These are phyloP conservation scores for Cetradonia linearis DNA, from an alignment of 495 filamentous ascomycete genomes.

Conservation along the genomic window DNA sequence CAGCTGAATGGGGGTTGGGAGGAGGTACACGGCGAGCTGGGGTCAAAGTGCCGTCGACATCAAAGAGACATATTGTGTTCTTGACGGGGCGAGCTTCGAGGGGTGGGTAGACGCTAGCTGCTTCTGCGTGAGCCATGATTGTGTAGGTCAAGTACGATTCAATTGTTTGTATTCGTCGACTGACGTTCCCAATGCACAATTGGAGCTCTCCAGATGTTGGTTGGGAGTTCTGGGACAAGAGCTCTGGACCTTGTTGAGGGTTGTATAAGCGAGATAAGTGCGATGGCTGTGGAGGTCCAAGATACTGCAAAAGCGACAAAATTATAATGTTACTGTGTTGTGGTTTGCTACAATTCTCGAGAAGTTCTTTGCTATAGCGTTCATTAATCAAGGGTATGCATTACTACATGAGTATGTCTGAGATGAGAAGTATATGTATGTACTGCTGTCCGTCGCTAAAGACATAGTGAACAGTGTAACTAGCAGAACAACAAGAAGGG, in stretches of 20 bases:
- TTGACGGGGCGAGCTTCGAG: conserved; percentile 72
- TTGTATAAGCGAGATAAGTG: background rate
- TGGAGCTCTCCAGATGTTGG: background rate
- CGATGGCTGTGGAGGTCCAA: no score
- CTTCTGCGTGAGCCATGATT: conserved; percentile 35
- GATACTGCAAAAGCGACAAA: no score
- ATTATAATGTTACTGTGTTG: no score
- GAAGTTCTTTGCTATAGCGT: background rate
- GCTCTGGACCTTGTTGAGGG: background rate
- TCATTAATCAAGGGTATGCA: background rate
- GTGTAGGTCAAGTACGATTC: background rate
- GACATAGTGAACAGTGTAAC: background rate
- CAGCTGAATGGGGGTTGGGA: background rate
- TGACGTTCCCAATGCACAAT: background rate
- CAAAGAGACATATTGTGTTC: conserved; percentile 85
- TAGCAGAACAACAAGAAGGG: background rate
- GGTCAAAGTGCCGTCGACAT: conserved; percentile 85
- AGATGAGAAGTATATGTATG: background rate
- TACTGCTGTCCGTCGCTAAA: background rate
- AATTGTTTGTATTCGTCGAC: background rate
- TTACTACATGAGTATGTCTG: background rate
- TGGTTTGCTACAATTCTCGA: background rate
- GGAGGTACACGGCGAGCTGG: conserved; percentile 55
- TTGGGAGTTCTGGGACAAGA: background rate
- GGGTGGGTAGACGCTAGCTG: conserved; percentile 54